A percentile compares a stretch with the other conserved stretches of the same genome.
Evolutionary conservation across 257 asterid genomes (phyloP).

Genomic region (Solanum etuberosum): DNA sequence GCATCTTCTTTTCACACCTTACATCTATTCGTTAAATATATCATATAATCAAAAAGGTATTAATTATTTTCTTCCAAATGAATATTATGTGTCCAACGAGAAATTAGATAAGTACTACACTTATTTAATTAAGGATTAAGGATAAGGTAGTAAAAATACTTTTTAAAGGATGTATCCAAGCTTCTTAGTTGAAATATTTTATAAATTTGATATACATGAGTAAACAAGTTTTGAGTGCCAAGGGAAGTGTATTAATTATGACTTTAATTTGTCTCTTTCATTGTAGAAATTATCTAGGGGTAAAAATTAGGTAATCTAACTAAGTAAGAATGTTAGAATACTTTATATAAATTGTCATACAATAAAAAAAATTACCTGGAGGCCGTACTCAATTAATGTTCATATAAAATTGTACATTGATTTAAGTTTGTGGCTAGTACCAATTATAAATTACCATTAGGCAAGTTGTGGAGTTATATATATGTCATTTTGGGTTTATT

Average conservation of each 20-base stretch:
- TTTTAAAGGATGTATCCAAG: no score
- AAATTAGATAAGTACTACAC: neutral
- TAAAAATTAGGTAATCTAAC: neutral
- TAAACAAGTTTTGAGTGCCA: neutral
- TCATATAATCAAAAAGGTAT: no score
- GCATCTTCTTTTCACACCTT: neutral
- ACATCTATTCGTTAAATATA: neutral
- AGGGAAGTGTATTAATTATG: neutral
- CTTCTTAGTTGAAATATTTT: neutral
- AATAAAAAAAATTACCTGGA: neutral
- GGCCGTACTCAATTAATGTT: neutral
- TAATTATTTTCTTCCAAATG: neutral
- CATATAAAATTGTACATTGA: neutral
- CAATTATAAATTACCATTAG: neutral
- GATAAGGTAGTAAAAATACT: neutral
- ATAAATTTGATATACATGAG: neutral
- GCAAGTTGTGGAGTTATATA: neutral
- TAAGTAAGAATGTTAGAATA: neutral
- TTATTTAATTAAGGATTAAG: neutral
- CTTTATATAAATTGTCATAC: neutral
- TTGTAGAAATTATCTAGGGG: neutral
- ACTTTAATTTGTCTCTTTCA: neutral
- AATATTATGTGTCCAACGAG: neutral
- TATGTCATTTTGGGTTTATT: neutral
- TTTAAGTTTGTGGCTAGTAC: neutral